Base-by-base conservation (phyloP, 495 filamentous ascomycete species). In the Aspergillus nidulans region DNA sequence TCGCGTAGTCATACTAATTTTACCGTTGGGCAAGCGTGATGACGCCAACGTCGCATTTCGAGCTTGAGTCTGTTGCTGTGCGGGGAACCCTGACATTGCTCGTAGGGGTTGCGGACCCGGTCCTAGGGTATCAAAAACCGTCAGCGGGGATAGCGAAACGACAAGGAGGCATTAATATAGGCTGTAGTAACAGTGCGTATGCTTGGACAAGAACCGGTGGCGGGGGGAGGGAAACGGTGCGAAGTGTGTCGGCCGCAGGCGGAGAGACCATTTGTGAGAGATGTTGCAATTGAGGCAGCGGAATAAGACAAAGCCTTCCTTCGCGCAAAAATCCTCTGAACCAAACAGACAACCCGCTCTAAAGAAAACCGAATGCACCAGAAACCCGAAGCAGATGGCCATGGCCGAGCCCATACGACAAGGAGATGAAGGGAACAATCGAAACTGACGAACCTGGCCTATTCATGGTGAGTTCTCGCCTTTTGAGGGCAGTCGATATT, bases 11-110 rank as follows among this genome's bases (percentile, higher is more conserved):
- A 70, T 79, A 91, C 88, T 86, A 66, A 88, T 73, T 71, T 89
- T 88, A 47, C 86, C 85, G 59, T 88, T 88, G 60, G 84, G 85
- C 80, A 91, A 74, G 67, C 86, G 83, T 68, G 72, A 78, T n/a
- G 87, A 81, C 18, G 80, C 79, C 59, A 82, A 56, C 42, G 74
- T 71, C 51, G 71, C 65, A 64, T 76, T 80, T 70, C 86, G 80
- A 61, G 80, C 81, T 58, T 85, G 79, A 59, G 82, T 77, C 69
- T 84, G 74, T 69, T 78, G 83, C 73, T 85, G 86, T 60, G 77
- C 75, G 61, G 83, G 80, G 73, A 87, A 89, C 57, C 80, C 83
- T 53, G 85, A 82, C 74, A 89, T 84, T 68, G 82, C 80, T 75
- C 86, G 81, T 53, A 89, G 67, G 66, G 82, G 75, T 72, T 86